Evolutionary conservation across 805 yeast genomes (phyloP), one percentile per base, ranked within the genome.

Genomic region (Starmerella bombicola): DNA sequence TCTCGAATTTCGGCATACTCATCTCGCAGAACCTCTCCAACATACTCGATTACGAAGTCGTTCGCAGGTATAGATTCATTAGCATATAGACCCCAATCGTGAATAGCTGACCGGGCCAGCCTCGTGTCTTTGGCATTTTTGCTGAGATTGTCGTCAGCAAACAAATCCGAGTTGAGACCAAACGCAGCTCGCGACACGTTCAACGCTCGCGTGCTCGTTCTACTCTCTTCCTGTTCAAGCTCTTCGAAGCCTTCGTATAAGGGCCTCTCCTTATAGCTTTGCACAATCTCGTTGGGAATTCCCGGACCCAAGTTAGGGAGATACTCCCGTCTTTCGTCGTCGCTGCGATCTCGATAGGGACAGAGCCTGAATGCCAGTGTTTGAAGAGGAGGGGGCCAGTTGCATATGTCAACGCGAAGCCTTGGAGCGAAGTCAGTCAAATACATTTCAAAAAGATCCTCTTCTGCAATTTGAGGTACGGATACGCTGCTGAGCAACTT

Each of bases 41-140:
- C 96, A 54, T 91, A 91, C 60, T 91, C 99, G 44, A 91, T 88
- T 55, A 91, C 85, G 95, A 91, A 88, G 60, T 91, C 98, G 50
- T 77, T 80, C 1, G 91, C 93, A n/a, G 84, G 81, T 55, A 91
- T 91, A 2, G 93, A 93, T 55, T 91, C 97, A 54, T 82, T 64
- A 0, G 99, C 98, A 61, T 85, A 91, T 30, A 91, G 64, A 0
- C 99, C 99, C 98, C 98, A 91, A 55, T 88, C 84, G 59, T 91
- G 98, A 55, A 91, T 91, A 0, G 96, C 93, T 2, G 96, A 85
- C 40, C 97, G 69, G 0, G 96, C 96, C 67, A 86, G 86, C n/a
- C 91, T 79, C 7, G 88, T 96, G 0, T 95, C 94, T 55, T 88
- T 88, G 59, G 80, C 82, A 48, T 96, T 71, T 56, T 83, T 85